Base-by-base conservation (phyloP, 2,329 filamentous ascomycete genomes). In the Metarhizium rileyi region DNA sequence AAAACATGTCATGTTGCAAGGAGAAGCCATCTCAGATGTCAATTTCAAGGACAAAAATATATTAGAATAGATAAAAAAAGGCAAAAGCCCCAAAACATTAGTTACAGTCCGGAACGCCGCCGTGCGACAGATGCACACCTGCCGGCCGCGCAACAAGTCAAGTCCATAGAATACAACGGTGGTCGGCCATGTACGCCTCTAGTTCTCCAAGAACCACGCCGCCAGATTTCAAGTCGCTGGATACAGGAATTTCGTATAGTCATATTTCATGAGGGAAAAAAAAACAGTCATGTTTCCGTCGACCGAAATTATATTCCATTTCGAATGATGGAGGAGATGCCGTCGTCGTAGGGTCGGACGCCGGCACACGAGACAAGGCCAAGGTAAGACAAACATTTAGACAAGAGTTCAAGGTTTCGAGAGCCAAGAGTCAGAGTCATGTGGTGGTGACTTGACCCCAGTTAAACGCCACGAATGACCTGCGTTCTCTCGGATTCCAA, bases 401-500 rank as follows among this genome's bases (percentile, higher is more conserved):
- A n/a, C n/a, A n/a, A n/a, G n/a, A n/a, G n/a, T n/a, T n/a, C n/a
- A n/a, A n/a, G n/a, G n/a, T n/a, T n/a, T n/a, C n/a, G n/a, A n/a
- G n/a, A n/a, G n/a, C n/a, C n/a, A n/a, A n/a, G n/a, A n/a, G n/a
- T n/a, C n/a, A 33, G 20, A 46, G 42, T 27, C 25, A 42, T 43
- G 23, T 43, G 47, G 22, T 36, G 28, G 16, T 27, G 28, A 44
- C 45, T n/a, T n/a, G n/a, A n/a, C n/a, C n/a, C 36, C 36, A 48
- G 49, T 70, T 79, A 95, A 67, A 95, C 84, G 54, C 90, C 90
- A 71, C 87, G 90, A 72, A 97, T 93, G 61, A 94, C 90, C 56
- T 91, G 86, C 44, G 93, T 98, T 64, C 91, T 80, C 77, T 98
- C 91, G 51, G 84, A 81, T 70, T 96, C 88, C 64, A 98, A 76